A percentile compares a stretch with the other conserved stretches of the same genome.
These are phyloP conservation scores for Thecamonas trahens DNA, from an alignment of 78 protist species.

Conservation along the genomic window DNA sequence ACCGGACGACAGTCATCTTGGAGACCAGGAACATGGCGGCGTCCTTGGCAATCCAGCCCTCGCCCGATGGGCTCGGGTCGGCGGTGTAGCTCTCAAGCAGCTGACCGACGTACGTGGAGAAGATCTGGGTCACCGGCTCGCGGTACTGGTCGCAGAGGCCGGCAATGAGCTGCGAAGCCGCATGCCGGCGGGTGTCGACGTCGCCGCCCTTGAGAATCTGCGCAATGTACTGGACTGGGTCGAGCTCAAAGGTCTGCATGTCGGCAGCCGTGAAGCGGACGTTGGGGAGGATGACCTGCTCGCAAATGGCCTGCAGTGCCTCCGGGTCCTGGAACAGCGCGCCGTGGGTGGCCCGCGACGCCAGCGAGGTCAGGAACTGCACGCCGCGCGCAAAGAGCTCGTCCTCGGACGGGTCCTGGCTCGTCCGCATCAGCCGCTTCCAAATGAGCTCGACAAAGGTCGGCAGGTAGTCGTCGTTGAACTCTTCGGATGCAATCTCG, in stretches of 20 bases:
- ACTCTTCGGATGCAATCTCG: slow-evolving; percentile 31
- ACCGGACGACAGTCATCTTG: slow-evolving; percentile 42
- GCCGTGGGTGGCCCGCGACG: slow-evolving; percentile 15
- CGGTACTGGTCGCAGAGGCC: slow-evolving; percentile 47
- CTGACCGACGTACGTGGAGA: slow-evolving; percentile 29
- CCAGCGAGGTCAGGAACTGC: slow-evolving; percentile 51
- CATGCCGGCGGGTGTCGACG: slow-evolving; percentile 68
- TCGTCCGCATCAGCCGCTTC: background rate
- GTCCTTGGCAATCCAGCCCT: slow-evolving; percentile 65
- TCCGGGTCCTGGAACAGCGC: slow-evolving; percentile 28
- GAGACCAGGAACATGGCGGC: slow-evolving; percentile 60
- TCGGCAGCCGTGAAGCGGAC: slow-evolving; percentile 36
- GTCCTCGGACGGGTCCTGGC: no score
- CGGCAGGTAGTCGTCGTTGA: slow-evolving; percentile 4
- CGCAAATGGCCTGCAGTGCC: slow-evolving; percentile 39
- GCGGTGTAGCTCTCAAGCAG: slow-evolving; percentile 9
- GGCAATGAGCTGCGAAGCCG: slow-evolving; percentile 52
- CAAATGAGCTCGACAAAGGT: background rate
- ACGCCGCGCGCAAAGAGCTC: slow-evolving; percentile 41
- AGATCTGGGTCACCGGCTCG: slow-evolving; percentile 33
- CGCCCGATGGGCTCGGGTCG: slow-evolving; percentile 2
- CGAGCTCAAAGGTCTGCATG: slow-evolving; percentile 56
- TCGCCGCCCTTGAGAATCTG: slow-evolving; percentile 73
- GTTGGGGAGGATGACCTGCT: slow-evolving; percentile 60
- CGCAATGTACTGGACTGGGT: slow-evolving; percentile 60